Percentiles rank a stretch among this genome's conserved stretches.
These are phyloP conservation scores for Lyophyllum shimeji DNA, from an alignment of 768 basidiomycete species.

Conservation along the genomic window DNA sequence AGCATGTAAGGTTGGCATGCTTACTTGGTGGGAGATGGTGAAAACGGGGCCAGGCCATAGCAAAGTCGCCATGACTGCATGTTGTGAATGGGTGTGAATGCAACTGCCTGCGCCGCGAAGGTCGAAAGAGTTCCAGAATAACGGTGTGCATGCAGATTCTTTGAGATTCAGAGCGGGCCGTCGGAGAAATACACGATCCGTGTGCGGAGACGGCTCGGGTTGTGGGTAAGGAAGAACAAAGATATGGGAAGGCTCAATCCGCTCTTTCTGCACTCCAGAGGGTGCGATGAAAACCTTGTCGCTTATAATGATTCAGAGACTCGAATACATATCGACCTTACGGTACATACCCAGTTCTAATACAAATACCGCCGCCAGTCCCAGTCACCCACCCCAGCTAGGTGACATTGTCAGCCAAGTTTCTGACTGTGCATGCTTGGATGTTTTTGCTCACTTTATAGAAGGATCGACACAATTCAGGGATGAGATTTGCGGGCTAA, in stretches of 20 bases:
- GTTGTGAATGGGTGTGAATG: conserved; percentile 90
- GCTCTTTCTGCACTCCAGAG: conserved; percentile 89
- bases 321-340: background rate
- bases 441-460: conserved; percentile 46
- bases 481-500: conserved; percentile 91
- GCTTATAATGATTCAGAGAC: conserved; percentile 30
- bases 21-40: conserved; percentile 79
- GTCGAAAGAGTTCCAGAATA: conserved; percentile 92
- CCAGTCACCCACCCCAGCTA: conserved; percentile 90
- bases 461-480: conserved; percentile 80
- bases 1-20: conserved; percentile 12
- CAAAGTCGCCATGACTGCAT: conserved; percentile 86
- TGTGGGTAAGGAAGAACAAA: conserved; percentile 85
- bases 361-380: conserved; percentile 81
- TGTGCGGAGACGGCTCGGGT: conserved; percentile 53
- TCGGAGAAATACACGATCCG: conserved; percentile 76
- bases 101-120: conserved; percentile 78
- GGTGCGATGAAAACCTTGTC: conserved; percentile 86
- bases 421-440: background rate
- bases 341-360: conserved; percentile 57
- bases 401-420: conserved; percentile 13
- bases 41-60: conserved; percentile 73
- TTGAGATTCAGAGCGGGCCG: conserved; percentile 71
- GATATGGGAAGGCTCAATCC: conserved; percentile 80
- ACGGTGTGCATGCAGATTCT: conserved; percentile 85